Base-by-base conservation (phyloP, 371 early-diverging fungal genomes). In the Smittium culicis region DNA sequence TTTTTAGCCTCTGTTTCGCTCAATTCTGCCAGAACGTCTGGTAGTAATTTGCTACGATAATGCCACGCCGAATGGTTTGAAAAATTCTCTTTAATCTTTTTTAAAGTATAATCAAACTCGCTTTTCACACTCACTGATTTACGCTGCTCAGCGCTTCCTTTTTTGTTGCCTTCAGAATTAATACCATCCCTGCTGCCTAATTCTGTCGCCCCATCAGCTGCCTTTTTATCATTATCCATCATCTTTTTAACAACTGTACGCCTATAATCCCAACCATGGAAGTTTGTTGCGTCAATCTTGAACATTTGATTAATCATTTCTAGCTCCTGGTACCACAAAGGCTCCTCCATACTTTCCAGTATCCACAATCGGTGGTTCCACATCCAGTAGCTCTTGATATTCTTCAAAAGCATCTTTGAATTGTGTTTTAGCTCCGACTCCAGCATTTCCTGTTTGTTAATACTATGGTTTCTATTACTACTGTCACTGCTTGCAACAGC, bases 51-150 rank as follows among this genome's bases (percentile, higher is more conserved):
- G 66, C 87, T 87, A 34, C 98, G 77, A 71, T 93, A 88, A 73
- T 95, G 94, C 98, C 98, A 97, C n/a, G 96, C 96, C 1, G 94
- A 91, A 70, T 87, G 92, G 77, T 97, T 97, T 34, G 92, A 90
- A 73, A 93, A 94, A 74, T 87, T 91, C 71, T 88, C 85, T 34
- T 81, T 78, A 71, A 97, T 92, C 74, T 94, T 95, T 32, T 73
- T 77, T 0, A 85, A 85, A 0, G 94, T 94, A 73, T 84, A 95
- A 14, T 87, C 85, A 68, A 91, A 88, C 74, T 97, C 95, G 3
- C 72, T 61, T 58, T 73, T 65, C 31, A 74, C 68, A 28, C 74
- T n/a, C n/a, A n/a, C n/a, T n/a, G n/a, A 70, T 0, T 74, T 76
- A 30, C 82, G 70, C 0, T 68, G 61, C 0, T 72, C 57, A 1